phyloP scores from a whole-genome alignment of 1,284 basidiomycete genomes.

The Sanghuangporus sanghuang region DNA sequence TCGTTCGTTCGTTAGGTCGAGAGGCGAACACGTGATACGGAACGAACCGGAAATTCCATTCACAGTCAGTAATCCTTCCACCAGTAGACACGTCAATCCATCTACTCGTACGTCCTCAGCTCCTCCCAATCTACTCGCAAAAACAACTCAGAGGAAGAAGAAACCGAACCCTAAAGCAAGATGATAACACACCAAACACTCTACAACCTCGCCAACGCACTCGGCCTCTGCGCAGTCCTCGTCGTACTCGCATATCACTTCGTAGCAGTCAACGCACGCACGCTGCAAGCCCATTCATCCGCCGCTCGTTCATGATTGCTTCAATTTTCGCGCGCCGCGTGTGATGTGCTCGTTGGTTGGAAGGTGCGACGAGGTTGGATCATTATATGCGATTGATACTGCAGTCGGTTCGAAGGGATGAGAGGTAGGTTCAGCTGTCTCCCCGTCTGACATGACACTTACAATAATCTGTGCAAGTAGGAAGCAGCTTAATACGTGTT shows the following conservation, averaged over 20 bases:
- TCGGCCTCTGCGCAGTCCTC: constrained; percentile 79
- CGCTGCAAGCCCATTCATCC: constrained; percentile 4
- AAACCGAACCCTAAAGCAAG: background rate
- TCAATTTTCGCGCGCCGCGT: background rate
- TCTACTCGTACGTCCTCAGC: background rate
- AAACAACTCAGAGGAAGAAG: background rate
- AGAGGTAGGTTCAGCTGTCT: no score
- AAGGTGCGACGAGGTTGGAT: background rate
- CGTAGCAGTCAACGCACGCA: constrained; percentile 68
- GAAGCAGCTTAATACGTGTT: no score
- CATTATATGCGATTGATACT: no score
- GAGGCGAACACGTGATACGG: background rate
- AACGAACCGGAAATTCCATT: background rate
- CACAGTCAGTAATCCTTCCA: background rate
- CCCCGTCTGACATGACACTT: no score
- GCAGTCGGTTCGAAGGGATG: no score
- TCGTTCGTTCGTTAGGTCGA: background rate
- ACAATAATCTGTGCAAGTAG: no score
- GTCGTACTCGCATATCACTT: constrained; percentile 85
- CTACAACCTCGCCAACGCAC: constrained; percentile 77
- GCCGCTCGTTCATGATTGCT: background rate
- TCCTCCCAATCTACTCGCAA: background rate
- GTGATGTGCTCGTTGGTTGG: background rate
- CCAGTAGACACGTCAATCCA: no score
- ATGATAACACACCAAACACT: constrained; percentile 81